Conservation (phyloP, 305 asterid genomes). For the Fraxinus floribunda region DNA sequence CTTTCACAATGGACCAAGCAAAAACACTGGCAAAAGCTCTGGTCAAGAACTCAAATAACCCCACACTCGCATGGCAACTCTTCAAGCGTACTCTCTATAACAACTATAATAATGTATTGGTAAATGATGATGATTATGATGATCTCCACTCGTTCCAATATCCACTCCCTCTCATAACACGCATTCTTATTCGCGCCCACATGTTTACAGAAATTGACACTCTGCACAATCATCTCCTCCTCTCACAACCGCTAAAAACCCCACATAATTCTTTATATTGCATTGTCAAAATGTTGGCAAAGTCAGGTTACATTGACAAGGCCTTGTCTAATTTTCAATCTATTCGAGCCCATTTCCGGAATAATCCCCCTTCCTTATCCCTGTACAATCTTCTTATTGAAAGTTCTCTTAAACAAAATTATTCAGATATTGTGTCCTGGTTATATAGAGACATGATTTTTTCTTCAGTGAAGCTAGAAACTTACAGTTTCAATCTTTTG, state of each 20-base stretch:
- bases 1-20: slow-evolving; percentile 35
- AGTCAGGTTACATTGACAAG: slow-evolving; percentile 39
- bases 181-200: slow-evolving; percentile 58
- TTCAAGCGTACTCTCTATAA: slow-evolving; percentile 48
- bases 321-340: slow-evolving; percentile 66
- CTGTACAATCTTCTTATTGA: slow-evolving; percentile 70
- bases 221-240: slow-evolving; percentile 58
- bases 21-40: slow-evolving; percentile 52
- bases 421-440: slow-evolving; percentile 43
- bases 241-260: slow-evolving; percentile 26
- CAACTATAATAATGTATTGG: not conserved
- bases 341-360: slow-evolving; percentile 46
- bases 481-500: slow-evolving; percentile 78
- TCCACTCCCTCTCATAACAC: slow-evolving; percentile 51
- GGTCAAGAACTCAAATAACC: slow-evolving; percentile 48
- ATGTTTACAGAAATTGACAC: slow-evolving; percentile 60
- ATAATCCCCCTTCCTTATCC: slow-evolving; percentile 42
- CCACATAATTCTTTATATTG: slow-evolving; percentile 37
- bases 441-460: slow-evolving; percentile 62
- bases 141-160: slow-evolving; percentile 26
- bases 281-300: slow-evolving; percentile 49
- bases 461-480: slow-evolving; percentile 58
- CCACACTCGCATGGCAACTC: slow-evolving; percentile 74
- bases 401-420: slow-evolving; percentile 35
- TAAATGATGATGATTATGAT: not conserved